These are phyloP conservation scores for Xylaria sp. DNA, from an alignment of 2,329 filamentous ascomycete species.

Conservation along the genomic window DNA sequence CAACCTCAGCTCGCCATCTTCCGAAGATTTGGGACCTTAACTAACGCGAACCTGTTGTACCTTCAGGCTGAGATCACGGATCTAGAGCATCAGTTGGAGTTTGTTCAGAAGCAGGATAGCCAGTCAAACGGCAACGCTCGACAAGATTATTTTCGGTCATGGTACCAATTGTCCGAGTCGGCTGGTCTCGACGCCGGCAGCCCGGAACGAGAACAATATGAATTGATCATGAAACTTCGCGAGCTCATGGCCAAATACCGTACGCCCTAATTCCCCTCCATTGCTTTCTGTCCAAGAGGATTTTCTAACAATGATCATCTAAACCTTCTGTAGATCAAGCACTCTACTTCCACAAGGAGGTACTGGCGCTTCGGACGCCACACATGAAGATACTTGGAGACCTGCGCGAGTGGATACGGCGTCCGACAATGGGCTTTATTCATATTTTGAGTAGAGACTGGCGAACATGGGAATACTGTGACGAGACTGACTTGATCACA, in stretches of 20 bases:
- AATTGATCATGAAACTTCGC: slow-evolving; percentile 32
- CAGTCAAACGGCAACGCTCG: slow-evolving; percentile 7
- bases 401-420: slow-evolving; percentile 31
- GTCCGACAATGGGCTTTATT: slow-evolving; percentile 19
- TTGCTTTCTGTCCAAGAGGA: neutral
- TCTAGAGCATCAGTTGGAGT: slow-evolving; percentile 18
- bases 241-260: slow-evolving; percentile 31
- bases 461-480: slow-evolving; percentile 16
- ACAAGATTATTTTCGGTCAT: neutral
- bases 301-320: neutral
- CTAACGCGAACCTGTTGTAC: slow-evolving; percentile 27
- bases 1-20: slow-evolving; percentile 32
- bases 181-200: neutral
- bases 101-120: slow-evolving; percentile 3
- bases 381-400: slow-evolving; percentile 29
- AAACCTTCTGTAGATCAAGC: slow-evolving; percentile 17
- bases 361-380: slow-evolving; percentile 18
- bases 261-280: neutral
- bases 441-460: slow-evolving; percentile 27
- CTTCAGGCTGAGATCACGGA: slow-evolving; percentile 29
- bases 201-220: slow-evolving; percentile 22
- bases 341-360: slow-evolving; percentile 9
- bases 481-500: slow-evolving; percentile 25
- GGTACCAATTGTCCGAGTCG: slow-evolving; percentile 11
- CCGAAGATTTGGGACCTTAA: slow-evolving; percentile 26